A percentile compares a stretch with the other conserved stretches of the same genome.
These are phyloP conservation scores for Leptographium radiaticola DNA, from an alignment of 2,329 filamentous ascomycete genomes.

Conservation along the genomic window DNA sequence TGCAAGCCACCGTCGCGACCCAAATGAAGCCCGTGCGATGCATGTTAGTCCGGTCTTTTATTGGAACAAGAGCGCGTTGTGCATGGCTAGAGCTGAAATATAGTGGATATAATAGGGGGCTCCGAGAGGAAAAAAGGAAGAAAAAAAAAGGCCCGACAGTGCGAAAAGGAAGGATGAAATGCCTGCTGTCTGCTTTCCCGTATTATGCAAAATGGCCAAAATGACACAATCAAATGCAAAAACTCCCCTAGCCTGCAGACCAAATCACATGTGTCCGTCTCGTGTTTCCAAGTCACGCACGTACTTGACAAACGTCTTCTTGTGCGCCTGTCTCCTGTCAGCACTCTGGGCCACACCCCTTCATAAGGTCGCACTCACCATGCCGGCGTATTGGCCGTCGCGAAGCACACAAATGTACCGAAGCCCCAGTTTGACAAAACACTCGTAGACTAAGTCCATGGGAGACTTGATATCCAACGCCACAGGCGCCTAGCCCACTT, in stretches of 20 bases:
- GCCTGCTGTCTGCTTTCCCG: too few relatives aligned
- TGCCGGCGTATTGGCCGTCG: slow-evolving; percentile 74
- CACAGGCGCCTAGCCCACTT: slow-evolving; percentile 47
- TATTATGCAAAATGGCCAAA: background rate
- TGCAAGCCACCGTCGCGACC: too few relatives aligned
- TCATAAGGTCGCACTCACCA: slow-evolving; percentile 43
- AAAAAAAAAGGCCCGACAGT: too few relatives aligned
- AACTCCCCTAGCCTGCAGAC: background rate
- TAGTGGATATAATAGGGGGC: too few relatives aligned
- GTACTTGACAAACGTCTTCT: slow-evolving; percentile 94
- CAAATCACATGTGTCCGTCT: slow-evolving; percentile 3
- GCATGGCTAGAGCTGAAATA: too few relatives aligned
- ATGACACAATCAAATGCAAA: background rate
- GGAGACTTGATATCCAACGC: slow-evolving; percentile 78
- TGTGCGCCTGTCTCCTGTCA: slow-evolving; percentile 52
- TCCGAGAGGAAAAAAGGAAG: too few relatives aligned
- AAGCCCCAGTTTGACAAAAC: slow-evolving; percentile 86
- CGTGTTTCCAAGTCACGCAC: slow-evolving; percentile 65
- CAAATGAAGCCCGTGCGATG: too few relatives aligned
- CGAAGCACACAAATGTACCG: slow-evolving; percentile 82
- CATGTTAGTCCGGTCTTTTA: too few relatives aligned
- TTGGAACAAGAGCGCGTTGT: too few relatives aligned
- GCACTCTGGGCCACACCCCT: background rate
- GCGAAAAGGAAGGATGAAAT: too few relatives aligned
- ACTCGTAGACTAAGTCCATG: slow-evolving; percentile 92